A percentile compares a stretch with the other conserved stretches of the same genome.
Evolutionary conservation across 2,329 filamentous ascomycete species (phyloP).

Genomic region (Monilinia aucupariae): DNA sequence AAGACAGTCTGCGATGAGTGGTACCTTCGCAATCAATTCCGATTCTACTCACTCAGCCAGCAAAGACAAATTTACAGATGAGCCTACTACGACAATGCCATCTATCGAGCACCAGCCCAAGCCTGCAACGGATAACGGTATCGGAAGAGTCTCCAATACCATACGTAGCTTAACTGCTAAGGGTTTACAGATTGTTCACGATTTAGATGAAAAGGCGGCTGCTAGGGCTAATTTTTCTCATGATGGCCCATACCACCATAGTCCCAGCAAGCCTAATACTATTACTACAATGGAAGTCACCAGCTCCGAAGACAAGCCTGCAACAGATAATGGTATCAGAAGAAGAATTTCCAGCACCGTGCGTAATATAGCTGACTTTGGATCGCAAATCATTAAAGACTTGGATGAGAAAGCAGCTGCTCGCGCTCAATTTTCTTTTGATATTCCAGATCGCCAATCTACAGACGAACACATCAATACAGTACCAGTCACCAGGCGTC

Average conservation of each 20-base stretch:
- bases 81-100: neutral
- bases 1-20: constrained; percentile 26
- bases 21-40: constrained; percentile 37
- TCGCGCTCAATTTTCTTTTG: neutral
- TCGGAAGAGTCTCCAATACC: constrained; percentile 1
- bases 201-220: constrained; percentile 7
- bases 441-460: neutral
- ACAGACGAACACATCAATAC: neutral
- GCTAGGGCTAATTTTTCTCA: constrained; percentile 2
- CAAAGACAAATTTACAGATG: neutral
- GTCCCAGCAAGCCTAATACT: no score
- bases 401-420: neutral
- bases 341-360: neutral
- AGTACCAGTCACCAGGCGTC: neutral
- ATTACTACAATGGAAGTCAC: no score
- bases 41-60: neutral
- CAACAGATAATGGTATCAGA: no score
- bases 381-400: neutral
- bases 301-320: no score
- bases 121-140: neutral
- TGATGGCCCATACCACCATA: neutral
- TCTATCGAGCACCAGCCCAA: neutral
- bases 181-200: constrained; percentile 2
- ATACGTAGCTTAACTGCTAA: neutral
- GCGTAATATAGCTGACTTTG: neutral